Percentiles rank a stretch among this genome's conserved stretches.
These are phyloP conservation scores for Aspergillus biplanus DNA, from an alignment of 495 filamentous ascomycete genomes.

Conservation along the genomic window DNA sequence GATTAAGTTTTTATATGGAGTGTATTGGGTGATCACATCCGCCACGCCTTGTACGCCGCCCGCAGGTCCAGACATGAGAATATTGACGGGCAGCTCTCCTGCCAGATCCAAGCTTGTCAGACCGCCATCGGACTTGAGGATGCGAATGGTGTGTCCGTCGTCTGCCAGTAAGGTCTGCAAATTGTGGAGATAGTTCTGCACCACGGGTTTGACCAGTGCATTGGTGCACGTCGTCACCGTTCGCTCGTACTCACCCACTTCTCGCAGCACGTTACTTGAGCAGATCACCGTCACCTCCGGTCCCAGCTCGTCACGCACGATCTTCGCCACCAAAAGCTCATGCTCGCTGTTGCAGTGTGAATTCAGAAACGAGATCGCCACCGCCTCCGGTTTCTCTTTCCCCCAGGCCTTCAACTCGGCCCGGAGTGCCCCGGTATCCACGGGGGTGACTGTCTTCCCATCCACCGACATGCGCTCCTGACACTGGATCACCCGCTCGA, in stretches of 20 bases:
- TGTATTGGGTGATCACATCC: constrained; percentile 57
- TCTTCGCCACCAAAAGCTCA: constrained; percentile 40
- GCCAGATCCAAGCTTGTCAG: constrained; percentile 49
- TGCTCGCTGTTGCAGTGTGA: constrained; percentile 50
- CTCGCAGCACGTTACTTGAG: constrained; percentile 50
- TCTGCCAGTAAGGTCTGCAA: constrained; percentile 29
- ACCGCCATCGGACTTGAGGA: constrained; percentile 54
- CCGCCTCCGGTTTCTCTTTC: constrained; percentile 42
- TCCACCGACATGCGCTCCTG: constrained; percentile 49
- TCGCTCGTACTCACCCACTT: constrained; percentile 56
- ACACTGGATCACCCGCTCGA: constrained; percentile 52
- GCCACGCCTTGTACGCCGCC: constrained; percentile 52
- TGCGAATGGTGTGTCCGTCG: constrained; percentile 37
- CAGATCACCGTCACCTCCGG: constrained; percentile 42
- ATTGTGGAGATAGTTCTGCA: constrained; percentile 48
- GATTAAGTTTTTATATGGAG: constrained; percentile 84
- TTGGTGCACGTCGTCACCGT: constrained; percentile 56
- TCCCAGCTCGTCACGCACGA: constrained; percentile 43
- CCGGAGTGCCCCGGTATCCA: constrained; percentile 43
- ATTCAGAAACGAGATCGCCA: constrained; percentile 53
- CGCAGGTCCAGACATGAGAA: constrained; percentile 55
- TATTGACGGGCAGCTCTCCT: constrained; percentile 49
- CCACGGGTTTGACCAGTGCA: constrained; percentile 53
- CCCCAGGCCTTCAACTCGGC: constrained; percentile 31
- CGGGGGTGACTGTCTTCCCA: constrained; percentile 42